Evolutionary conservation across 2,329 filamentous ascomycete species (phyloP), one percentile per base, ranked within the genome.

Genomic region (Calonectria multiphialidica): DNA sequence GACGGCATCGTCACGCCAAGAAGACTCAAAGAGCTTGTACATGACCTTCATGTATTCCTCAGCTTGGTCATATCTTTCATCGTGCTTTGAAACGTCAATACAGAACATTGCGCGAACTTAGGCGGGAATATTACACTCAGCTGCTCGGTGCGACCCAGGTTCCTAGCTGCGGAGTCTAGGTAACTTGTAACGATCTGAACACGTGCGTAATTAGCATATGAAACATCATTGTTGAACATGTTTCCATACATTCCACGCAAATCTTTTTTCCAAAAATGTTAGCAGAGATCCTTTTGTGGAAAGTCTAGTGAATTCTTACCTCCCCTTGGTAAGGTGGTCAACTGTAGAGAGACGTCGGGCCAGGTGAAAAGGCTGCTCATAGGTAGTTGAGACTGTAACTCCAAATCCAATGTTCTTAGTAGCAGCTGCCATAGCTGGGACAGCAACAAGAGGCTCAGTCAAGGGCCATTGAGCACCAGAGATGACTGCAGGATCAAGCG

Each of bases 401-500:
- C 93, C 93, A 74, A 94, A 94, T 0, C 89, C 91, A 33, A 95
- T 89, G 72, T 87, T 93, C 77, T 91, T 88, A 0, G 93, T 94
- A 0, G 86, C 92, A 0, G 92, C 92, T 1, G 92, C 92, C 92
- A 94, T 93, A 0, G 92, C 92, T 2, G 92, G 88, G 1, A 94
- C 86, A 0, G 92, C 87, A 1, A 89, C 87, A 2, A 94, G 79
- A 0, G 92, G 93, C 79, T 94, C 92, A 30, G 93, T 93, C 21
- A 93, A 90, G 0, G 92, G 93, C 89, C 91, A 94, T 81, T 94
- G 92, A 0, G 92, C 90, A 0, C 91, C 92, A 0, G 91, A 91
- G 7, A 87, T 83, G 30, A 92, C 88, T 0, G 91, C 90, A 1
- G 92, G 89, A 1, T 89, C 87, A 3, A 93, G 85, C 0, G 83